These are phyloP conservation scores for Geotrichum restrictum DNA, from an alignment of 1,139 yeast species.

Conservation along the genomic window DNA sequence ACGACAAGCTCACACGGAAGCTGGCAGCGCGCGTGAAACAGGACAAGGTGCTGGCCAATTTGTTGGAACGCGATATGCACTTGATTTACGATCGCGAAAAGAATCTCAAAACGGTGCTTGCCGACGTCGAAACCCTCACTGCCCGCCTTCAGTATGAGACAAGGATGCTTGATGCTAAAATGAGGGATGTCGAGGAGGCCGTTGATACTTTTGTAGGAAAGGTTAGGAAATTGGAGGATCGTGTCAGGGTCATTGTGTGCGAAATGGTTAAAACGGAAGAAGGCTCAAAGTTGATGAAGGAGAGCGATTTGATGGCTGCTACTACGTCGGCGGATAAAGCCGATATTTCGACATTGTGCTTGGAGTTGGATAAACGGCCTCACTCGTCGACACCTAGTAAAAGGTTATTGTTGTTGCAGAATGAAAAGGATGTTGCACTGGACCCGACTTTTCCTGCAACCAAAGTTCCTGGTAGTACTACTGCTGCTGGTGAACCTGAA, in stretches of 20 bases:
- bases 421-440: too few species aligned
- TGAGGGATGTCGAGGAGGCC: constrained; percentile 77
- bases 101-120: constrained; percentile 48
- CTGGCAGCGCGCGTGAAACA: constrained; percentile 38
- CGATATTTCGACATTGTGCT: background rate
- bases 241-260: constrained; percentile 20
- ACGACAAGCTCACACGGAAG: constrained; percentile 3
- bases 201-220: constrained; percentile 50
- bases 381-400: too few species aligned
- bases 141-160: constrained; percentile 80
- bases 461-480: too few species aligned
- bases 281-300: background rate
- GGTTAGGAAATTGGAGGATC: constrained; percentile 40
- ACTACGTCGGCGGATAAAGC: too few species aligned
- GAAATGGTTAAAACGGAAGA: constrained; percentile 1
- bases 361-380: background rate
- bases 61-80: constrained; percentile 40
- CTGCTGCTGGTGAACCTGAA: background rate
- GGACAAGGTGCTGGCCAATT: constrained; percentile 31
- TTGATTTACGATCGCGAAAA: constrained; percentile 39
- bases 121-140: constrained; percentile 63
- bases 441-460: too few species aligned
- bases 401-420: too few species aligned
- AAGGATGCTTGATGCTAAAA: constrained; percentile 63
- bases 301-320: background rate